A percentile compares a stretch with the other conserved stretches of the same genome.
These are phyloP conservation scores for Staphylotrichum tortipilum DNA, from an alignment of 495 filamentous ascomycete species.

Conservation along the genomic window DNA sequence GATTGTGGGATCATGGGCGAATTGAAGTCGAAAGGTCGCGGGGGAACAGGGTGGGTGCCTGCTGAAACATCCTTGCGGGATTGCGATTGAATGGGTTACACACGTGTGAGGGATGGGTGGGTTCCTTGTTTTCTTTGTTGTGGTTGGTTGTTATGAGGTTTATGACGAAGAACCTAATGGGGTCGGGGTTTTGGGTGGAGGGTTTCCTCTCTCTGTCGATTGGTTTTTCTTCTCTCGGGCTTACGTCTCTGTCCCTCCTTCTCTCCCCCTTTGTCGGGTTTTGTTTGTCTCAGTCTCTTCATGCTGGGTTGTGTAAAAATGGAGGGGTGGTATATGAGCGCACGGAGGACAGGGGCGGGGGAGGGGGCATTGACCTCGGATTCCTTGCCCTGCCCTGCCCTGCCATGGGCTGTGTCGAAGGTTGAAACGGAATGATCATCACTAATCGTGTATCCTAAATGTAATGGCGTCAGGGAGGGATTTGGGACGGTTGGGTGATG, in stretches of 20 bases:
- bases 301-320: background rate
- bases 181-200: background rate
- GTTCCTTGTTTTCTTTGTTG: too few species aligned
- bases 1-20: too few species aligned
- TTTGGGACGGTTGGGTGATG: too few species aligned
- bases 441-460: background rate
- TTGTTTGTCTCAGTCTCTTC: background rate
- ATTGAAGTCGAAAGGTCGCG: too few species aligned
- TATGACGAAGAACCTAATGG: constrained; percentile 3
- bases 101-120: background rate
- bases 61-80: too few species aligned
- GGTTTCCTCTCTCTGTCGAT: background rate
- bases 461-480: background rate
- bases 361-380: too few species aligned
- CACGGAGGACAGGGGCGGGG: too few species aligned
- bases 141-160: too few species aligned
- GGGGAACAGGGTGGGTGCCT: too few species aligned
- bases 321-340: background rate
- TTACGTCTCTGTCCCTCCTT: background rate
- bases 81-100: background rate
- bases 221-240: background rate
- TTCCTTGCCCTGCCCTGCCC: too few species aligned
- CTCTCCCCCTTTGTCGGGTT: background rate
- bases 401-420: too few species aligned
- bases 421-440: background rate